Evolutionary conservation across 768 basidiomycete genomes (phyloP).

Genomic region (Dentipellis fragilis): DNA sequence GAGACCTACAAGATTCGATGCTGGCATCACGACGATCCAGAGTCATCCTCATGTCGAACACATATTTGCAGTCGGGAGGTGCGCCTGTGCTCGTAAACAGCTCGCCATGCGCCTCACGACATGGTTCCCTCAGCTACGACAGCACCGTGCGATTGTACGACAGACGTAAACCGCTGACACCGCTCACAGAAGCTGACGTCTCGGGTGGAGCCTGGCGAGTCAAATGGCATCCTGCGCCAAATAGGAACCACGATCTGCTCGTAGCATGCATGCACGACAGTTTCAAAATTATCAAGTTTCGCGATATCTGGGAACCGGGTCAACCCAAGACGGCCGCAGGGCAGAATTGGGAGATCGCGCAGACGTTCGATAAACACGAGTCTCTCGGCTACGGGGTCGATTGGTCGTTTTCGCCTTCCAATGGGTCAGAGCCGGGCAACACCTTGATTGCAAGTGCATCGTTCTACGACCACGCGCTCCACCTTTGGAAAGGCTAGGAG

Average conservation of each 20-base stretch:
- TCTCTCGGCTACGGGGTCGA: conserved; percentile 90
- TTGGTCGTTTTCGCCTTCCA: conserved; percentile 51
- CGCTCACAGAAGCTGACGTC: conserved; percentile 52
- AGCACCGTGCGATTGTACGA: conserved; percentile 76
- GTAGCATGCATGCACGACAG: conserved; percentile 99
- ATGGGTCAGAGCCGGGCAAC: conserved; percentile 17
- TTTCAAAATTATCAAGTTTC: conserved; percentile 71
- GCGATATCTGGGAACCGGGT: conserved; percentile 3
- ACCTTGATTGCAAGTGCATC: conserved; percentile 81
- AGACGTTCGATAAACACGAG: conserved; percentile 63
- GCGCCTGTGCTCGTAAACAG: conserved; percentile 7
- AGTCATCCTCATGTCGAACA: conserved; percentile 72
- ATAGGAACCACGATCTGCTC: conserved; percentile 64
- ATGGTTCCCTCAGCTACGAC: conserved; percentile 59
- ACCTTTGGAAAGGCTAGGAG: conserved; percentile 57
- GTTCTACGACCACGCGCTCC: conserved; percentile 86
- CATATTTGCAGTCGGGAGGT: conserved; percentile 89
- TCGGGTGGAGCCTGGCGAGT: conserved; percentile 95
- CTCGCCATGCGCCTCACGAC: neutral
- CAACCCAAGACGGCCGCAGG: conserved; percentile 1
- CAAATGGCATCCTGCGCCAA: conserved; percentile 81
- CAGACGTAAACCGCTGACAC: conserved; percentile 48
- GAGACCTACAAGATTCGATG: conserved; percentile 58
- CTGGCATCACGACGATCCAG: conserved; percentile 88
- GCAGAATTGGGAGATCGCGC: conserved; percentile 29